These are phyloP conservation scores for Xylaria castorea DNA, from an alignment of 495 filamentous ascomycete species.

Conservation along the genomic window DNA sequence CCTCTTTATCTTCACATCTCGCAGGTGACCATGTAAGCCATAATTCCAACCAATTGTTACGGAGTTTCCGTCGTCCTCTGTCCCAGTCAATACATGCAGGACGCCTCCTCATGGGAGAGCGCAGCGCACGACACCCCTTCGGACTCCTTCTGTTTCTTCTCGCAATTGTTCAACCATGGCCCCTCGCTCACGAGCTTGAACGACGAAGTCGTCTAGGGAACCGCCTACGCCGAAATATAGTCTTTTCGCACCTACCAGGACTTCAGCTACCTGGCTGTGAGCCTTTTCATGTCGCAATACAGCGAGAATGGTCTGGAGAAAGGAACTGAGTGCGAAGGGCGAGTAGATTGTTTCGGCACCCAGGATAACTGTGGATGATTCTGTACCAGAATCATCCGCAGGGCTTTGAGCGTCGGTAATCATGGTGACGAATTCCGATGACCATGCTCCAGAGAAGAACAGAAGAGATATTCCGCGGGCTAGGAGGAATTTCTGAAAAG, in stretches of 20 bases:
- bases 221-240: constrained; percentile 98
- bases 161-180: constrained; percentile 64
- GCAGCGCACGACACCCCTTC: constrained; percentile 59
- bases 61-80: not conserved
- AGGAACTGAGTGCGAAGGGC: constrained; percentile 71
- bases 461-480: constrained; percentile 64
- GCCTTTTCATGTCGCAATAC: constrained; percentile 63
- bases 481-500: constrained; percentile 67
- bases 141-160: constrained; percentile 68
- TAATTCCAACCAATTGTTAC: not conserved
- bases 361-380: constrained; percentile 63
- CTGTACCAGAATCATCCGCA: not conserved
- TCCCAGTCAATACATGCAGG: not conserved
- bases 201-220: constrained; percentile 85
- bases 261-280: constrained; percentile 55
- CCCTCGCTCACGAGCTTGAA: constrained; percentile 61
- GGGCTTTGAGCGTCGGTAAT: constrained; percentile 45
- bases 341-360: constrained; percentile 97
- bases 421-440: constrained; percentile 67
- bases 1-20: not conserved
- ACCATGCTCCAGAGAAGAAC: constrained; percentile 88
- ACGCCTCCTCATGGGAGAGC: constrained; percentile 31
- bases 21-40: not conserved
- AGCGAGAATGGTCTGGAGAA: constrained; percentile 73
- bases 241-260: constrained; percentile 88